Evolutionary conservation across 129 eudicot species (phyloP).

Genomic region (Calendula officinalis): DNA sequence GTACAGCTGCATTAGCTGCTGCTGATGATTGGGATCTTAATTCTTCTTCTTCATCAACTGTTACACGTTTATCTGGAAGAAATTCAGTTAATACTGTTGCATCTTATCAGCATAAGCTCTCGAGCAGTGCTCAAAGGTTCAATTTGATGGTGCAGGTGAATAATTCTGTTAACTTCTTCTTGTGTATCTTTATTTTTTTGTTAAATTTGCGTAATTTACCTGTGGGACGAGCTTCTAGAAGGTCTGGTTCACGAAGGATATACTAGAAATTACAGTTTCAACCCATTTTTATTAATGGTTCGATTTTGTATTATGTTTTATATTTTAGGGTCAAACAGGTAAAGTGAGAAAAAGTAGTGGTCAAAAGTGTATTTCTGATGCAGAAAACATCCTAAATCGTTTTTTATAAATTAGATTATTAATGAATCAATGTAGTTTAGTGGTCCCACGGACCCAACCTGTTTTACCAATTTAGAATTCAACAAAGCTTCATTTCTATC

Average conservation of each 20-base stretch:
- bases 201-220: constrained; percentile 9
- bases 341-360: neutral
- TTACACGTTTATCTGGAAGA: constrained; percentile 73
- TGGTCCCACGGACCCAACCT: neutral
- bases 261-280: neutral
- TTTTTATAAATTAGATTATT: neutral
- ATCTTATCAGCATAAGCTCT: constrained; percentile 67
- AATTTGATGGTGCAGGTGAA: constrained; percentile 93
- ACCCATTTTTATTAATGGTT: neutral
- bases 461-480: neutral
- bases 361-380: neutral
- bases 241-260: neutral
- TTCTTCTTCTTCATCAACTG: constrained; percentile 49
- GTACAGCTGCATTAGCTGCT: constrained; percentile 96
- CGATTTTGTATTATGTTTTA: neutral
- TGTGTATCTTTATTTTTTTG: neutral
- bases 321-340: neutral
- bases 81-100: constrained; percentile 41
- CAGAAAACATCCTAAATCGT: neutral
- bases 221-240: neutral
- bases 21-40: constrained; percentile 98
- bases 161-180: neutral
- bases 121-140: constrained; percentile 97
- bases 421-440: neutral
- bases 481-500: neutral